phyloP scores from a whole-genome alignment of 768 basidiomycete genomes.

The Leccinum longicurvipes region DNA sequence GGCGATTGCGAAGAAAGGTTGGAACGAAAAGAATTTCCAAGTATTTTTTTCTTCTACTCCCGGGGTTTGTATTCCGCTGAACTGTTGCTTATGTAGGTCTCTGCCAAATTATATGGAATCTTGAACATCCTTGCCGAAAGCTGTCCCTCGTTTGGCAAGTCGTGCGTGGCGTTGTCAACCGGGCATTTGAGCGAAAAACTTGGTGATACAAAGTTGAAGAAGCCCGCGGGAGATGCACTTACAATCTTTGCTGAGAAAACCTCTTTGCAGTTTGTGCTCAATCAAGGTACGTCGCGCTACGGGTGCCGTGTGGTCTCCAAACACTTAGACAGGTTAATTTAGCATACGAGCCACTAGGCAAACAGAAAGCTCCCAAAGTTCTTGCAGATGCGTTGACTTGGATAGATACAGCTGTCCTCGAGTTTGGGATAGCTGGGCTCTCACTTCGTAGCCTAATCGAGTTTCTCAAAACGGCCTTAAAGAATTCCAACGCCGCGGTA shows the following conservation, averaged over 20 bases:
- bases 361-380: conserved; percentile 97
- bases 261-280: conserved; percentile 89
- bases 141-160: conserved; percentile 80
- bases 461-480: conserved; percentile 80
- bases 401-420: conserved; percentile 80
- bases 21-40: conserved; percentile 99
- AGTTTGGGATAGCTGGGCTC: conserved; percentile 90
- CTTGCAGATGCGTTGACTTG: conserved; percentile 87
- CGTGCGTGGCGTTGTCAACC: conserved; percentile 78
- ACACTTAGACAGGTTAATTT: conserved; percentile 15
- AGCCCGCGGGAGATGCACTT: conserved; percentile 90
- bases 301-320: conserved; percentile 6
- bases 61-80: conserved; percentile 5
- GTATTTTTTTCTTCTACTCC: conserved; percentile 36
- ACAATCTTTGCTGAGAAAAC: conserved; percentile 84
- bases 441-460: conserved; percentile 83
- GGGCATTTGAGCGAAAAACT: conserved; percentile 89
- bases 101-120: conserved; percentile 81
- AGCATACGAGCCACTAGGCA: conserved; percentile 92
- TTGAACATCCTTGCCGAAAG: conserved; percentile 68
- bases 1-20: conserved; percentile 87
- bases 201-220: conserved; percentile 95
- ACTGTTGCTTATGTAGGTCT: conserved; percentile 56
- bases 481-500: conserved; percentile 93
- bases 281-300: conserved; percentile 62